Evolutionary conservation across 805 yeast species (phyloP).

Genomic region (Candida ovalis): DNA sequence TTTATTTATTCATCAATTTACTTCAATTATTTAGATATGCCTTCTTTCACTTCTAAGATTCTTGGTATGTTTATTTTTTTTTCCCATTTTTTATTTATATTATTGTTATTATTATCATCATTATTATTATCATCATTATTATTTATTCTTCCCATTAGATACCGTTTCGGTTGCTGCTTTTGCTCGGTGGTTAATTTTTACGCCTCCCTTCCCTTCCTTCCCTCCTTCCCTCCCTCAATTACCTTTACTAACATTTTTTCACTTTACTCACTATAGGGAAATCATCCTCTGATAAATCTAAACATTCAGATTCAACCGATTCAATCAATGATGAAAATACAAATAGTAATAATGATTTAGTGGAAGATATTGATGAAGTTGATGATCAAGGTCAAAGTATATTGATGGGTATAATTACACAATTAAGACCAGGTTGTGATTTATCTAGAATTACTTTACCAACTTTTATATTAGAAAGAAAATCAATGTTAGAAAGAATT

Average conservation of each 20-base stretch:
- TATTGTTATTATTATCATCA: too few relatives aligned
- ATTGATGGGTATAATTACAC: conserved; percentile 81
- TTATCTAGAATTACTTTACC: conserved; percentile 89
- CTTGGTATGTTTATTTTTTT: conserved; percentile 24
- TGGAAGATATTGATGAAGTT: conserved; percentile 86
- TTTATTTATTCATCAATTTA: too few relatives aligned
- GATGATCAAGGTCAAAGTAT: conserved; percentile 89
- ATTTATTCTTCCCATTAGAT: too few relatives aligned
- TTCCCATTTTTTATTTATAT: not conserved
- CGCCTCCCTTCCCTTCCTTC: not conserved
- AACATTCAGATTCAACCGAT: conserved; percentile 1
- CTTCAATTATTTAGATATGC: too few relatives aligned
- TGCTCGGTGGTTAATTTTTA: too few relatives aligned
- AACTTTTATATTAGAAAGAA: conserved; percentile 90
- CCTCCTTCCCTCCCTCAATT: not conserved
- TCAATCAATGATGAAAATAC: conserved; percentile 7
- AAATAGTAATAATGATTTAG: too few relatives aligned
- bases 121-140: too few relatives aligned
- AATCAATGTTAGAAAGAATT: conserved; percentile 93
- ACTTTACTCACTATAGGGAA: conserved; percentile 12
- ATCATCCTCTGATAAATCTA: conserved; percentile 19
- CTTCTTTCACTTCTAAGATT: conserved; percentile 24
- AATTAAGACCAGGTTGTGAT: conserved; percentile 89
- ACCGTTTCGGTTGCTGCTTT: too few relatives aligned
- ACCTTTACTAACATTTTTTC: conserved; percentile 1